Percentiles rank a stretch among this genome's conserved stretches.
Evolutionary conservation across 1,284 basidiomycete species (phyloP).

Genomic region (Tetrapyrgos nigripes): DNA sequence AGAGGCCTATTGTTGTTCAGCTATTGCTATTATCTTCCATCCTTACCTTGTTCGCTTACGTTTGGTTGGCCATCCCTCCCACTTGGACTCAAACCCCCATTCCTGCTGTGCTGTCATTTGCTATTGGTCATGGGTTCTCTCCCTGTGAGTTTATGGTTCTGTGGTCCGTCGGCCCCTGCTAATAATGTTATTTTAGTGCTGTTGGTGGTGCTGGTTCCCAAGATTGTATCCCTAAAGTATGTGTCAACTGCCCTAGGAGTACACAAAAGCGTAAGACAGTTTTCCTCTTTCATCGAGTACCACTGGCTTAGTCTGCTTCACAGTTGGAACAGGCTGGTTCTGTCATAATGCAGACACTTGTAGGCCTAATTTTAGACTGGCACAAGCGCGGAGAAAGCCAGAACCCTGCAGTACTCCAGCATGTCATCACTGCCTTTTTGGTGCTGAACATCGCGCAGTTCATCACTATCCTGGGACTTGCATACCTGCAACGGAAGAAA

Average conservation of each 20-base stretch:
- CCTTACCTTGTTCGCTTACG: slow-evolving; percentile 68
- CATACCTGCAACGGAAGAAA: slow-evolving; percentile 48
- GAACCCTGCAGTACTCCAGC: slow-evolving; percentile 46
- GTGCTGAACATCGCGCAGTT: slow-evolving; percentile 67
- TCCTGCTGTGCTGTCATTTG: slow-evolving; percentile 69
- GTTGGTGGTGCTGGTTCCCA: slow-evolving; percentile 77
- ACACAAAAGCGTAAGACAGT: slow-evolving; percentile 72
- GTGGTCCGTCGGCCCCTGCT: neutral
- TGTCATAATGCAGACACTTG: slow-evolving; percentile 72
- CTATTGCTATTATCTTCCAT: slow-evolving; percentile 66
- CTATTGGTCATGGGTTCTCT: slow-evolving; percentile 75
- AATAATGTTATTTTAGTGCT: slow-evolving; percentile 51
- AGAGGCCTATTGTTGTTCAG: slow-evolving; percentile 60
- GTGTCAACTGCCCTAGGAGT: slow-evolving; percentile 81
- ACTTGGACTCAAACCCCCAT: slow-evolving; percentile 59
- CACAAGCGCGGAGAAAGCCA: slow-evolving; percentile 31
- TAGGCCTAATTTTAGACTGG: slow-evolving; percentile 68
- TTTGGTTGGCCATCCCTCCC: slow-evolving; percentile 71
- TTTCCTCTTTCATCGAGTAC: slow-evolving; percentile 1
- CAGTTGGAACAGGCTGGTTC: slow-evolving; percentile 79
- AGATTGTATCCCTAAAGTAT: slow-evolving; percentile 72
- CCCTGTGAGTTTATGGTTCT: slow-evolving; percentile 56
- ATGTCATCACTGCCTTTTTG: slow-evolving; percentile 65
- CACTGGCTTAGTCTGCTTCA: slow-evolving; percentile 1
- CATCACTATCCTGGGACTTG: slow-evolving; percentile 53